Base-by-base conservation (phyloP, 192 early-diverging fungal genomes). In the Polychytrium aggregatum region DNA sequence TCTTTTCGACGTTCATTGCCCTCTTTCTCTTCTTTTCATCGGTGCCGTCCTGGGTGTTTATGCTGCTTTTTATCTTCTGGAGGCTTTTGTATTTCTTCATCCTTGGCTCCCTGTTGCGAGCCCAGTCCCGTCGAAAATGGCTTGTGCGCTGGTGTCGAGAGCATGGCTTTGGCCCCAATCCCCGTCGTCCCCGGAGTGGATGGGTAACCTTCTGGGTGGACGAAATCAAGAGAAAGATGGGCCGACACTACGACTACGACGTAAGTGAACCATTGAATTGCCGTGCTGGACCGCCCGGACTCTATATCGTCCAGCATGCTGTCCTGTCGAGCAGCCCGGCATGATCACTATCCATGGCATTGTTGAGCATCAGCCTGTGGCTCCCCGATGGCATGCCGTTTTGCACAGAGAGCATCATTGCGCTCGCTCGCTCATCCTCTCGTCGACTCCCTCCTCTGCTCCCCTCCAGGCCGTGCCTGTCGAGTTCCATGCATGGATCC, bases 401-500 rank as follows among this genome's bases (percentile, higher is more conserved):
- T n/a, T n/a, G n/a, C n/a, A n/a, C n/a, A n/a, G n/a, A n/a, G n/a
- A n/a, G n/a, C n/a, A n/a, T n/a, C n/a, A n/a, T n/a, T n/a, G n/a
- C n/a, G n/a, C n/a, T n/a, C n/a, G n/a, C n/a, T n/a, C n/a, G n/a
- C n/a, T n/a, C n/a, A n/a, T n/a, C n/a, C n/a, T n/a, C n/a, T n/a
- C n/a, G n/a, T n/a, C n/a, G n/a, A n/a, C n/a, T n/a, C n/a, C n/a
- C n/a, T n/a, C n/a, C n/a, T n/a, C n/a, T n/a, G n/a, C n/a, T n/a
- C n/a, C n/a, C n/a, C n/a, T n/a, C 21, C 47, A 80, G 76, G 48
- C 60, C n/a, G 79, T 79, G 41, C 92, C 94, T 11, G 71, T 92
- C 53, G 94, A 98, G 67, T 98, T 87, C 75, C 96, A 92, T 50
- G 82, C 85, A 16, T 98, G 94, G 94, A 67, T 96, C 39, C 72